Conservation (phyloP, 2,329 filamentous ascomycete genomes). For the Exophiala oligosperma region DNA sequence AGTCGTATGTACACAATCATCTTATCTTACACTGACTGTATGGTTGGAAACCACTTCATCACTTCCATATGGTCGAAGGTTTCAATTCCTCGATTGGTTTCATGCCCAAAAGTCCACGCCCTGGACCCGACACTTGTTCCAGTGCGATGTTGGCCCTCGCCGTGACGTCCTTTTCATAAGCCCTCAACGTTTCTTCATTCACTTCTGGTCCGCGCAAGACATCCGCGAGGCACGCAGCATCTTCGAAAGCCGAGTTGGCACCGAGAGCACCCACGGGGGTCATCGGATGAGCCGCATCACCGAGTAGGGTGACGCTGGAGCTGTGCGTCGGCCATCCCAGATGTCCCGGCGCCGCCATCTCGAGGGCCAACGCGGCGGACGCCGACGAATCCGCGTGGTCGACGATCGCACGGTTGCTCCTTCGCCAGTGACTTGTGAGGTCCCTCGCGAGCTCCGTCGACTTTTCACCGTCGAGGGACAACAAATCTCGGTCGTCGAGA, state of each 20-base stretch:
- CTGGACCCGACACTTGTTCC: not conserved
- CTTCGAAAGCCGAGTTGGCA: slow-evolving; percentile 45
- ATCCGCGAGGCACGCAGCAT: slow-evolving; percentile 38
- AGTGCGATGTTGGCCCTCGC: not conserved
- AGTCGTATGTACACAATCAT: not conserved
- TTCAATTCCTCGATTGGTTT: not conserved
- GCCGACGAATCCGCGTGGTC: slow-evolving; percentile 10
- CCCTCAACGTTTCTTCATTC: not conserved
- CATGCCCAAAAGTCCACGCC: not conserved
- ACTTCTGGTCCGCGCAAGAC: not conserved
- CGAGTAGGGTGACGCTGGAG: slow-evolving; percentile 41
- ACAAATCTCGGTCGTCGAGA: slow-evolving; percentile 9
- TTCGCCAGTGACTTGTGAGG: slow-evolving; percentile 27
- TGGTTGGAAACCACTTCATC: not conserved
- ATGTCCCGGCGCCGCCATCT: slow-evolving; percentile 27
- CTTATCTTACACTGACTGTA: not conserved
- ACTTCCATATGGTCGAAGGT: not conserved
- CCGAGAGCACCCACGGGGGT: slow-evolving; percentile 47
- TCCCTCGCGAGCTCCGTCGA: slow-evolving; percentile 16
- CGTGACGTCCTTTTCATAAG: not conserved
- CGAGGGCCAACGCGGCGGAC: slow-evolving; percentile 7
- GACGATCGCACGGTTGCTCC: slow-evolving; percentile 17
- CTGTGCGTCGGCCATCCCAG: slow-evolving; percentile 22
- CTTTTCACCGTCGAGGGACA: not conserved
- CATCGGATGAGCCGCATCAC: slow-evolving; percentile 48